Evolutionary conservation across 2,329 filamentous ascomycete genomes (phyloP).

Genomic region (Purpureocillium takamizusanense): DNA sequence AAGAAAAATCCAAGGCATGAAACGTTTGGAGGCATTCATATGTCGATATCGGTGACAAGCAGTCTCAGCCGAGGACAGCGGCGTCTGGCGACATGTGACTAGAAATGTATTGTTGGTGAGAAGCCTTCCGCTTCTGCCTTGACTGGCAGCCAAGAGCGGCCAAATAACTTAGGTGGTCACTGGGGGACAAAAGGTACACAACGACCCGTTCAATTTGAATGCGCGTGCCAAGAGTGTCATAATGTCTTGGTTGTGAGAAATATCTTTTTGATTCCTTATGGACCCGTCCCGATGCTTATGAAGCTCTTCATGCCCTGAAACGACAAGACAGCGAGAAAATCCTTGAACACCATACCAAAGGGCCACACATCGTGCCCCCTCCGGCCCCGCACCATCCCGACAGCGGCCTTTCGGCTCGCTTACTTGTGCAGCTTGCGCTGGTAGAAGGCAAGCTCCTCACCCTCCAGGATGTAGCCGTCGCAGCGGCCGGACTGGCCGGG

Average conservation of each 20-base stretch:
- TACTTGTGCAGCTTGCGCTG: constrained; percentile 99
- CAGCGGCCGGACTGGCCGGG: constrained; percentile 94
- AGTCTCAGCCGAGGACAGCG: too few species aligned
- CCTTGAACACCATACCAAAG: constrained; percentile 27
- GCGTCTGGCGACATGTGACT: too few species aligned
- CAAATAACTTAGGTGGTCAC: too few species aligned
- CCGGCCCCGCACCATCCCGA: constrained; percentile 9
- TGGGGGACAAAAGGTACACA: too few species aligned
- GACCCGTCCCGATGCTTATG: constrained; percentile 27
- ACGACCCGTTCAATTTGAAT: too few species aligned
- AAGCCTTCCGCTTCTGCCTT: background rate
- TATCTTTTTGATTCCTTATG: constrained; percentile 26
- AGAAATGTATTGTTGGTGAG: background rate
- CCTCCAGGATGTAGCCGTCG: constrained; percentile 98
- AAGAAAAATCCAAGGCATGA: too few species aligned
- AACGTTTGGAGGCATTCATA: too few species aligned
- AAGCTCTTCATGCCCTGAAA: constrained; percentile 26
- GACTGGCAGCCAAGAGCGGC: too few species aligned
- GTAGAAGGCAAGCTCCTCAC: constrained; percentile 99
- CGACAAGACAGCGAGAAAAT: constrained; percentile 24
- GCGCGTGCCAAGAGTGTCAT: too few species aligned
- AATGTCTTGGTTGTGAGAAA: constrained; percentile 21
- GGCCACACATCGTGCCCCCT: constrained; percentile 12
- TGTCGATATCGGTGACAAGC: too few species aligned
- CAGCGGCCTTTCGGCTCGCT: constrained; percentile 19